Base-by-base conservation (phyloP, 2,329 filamentous ascomycete genomes). In the Cadophora luteo-olivacea region DNA sequence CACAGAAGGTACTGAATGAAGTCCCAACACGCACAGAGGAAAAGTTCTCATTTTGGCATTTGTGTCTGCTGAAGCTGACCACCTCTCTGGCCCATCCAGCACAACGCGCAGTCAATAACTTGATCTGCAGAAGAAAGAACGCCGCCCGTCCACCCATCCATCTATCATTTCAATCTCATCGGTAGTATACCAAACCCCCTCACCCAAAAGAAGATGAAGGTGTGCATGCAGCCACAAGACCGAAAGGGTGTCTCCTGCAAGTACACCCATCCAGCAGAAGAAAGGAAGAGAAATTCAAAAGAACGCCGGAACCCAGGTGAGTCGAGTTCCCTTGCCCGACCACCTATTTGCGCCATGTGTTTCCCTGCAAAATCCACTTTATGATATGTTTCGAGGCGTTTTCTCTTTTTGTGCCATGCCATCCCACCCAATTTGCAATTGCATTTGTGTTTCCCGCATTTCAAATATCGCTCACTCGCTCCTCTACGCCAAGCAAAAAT, bases 401-500 rank as follows among this genome's bases (percentile, higher is more conserved):
- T 24, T 57, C 54, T 57, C 36, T 65, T 60, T 54, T 62, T 52
- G 32, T 45, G 57, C 45, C 48, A 66, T 54, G 48, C 64, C 33
- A 41, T 48, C 54, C 52, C 29, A 5, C 29, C 29, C 29, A 29
- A 61, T 55, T 48, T 49, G 54, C 48, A 49, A 64, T 55, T 57
- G 54, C 61, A 49, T 61, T 60, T 57, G 51, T 29, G 24, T 41
- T 29, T 41, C 51, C 33, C 62, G 8, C 29, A 38, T 51, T 22
- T 33, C 41, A 33, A 22, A 65, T 58, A 12, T 62, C 57, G 55
- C 57, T 61, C 57, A 41, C 24, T 54, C 32, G 48, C 61, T 55
- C 61, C 61, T n/a, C 36, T 29, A 66, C 67, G 63, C 67, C 67
- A 52, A 61, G 60, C 57, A 65, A 66, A 64, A 41, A 33, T 11